Base-by-base conservation (phyloP, 192 early-diverging fungal species). In the Umbelopsis ramanniana region DNA sequence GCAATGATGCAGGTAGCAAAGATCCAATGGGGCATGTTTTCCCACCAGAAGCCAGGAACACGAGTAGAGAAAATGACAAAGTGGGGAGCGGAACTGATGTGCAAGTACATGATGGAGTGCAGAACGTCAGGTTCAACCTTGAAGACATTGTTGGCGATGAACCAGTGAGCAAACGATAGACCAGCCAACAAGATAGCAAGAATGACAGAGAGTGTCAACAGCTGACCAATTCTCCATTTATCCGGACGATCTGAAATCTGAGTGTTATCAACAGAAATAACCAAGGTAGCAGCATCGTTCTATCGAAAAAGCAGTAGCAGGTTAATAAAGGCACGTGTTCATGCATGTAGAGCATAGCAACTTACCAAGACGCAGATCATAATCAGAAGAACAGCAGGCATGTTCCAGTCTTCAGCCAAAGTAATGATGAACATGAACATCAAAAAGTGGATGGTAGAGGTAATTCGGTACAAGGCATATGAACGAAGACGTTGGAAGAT, bases 171-270 rank as follows among this genome's bases (percentile, higher is more conserved):
- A 76, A 94, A 95, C 26, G 93, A 93, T 37, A 95, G 82, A 26
- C 75, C 87, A 19, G 91, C 88, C 72, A 97, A 84, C 24, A 90
- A 82, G 67, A 92, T 68, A 69, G 89, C 95, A 23, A 97, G 83
- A 26, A 97, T 77, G 48, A 89, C 86, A 7, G 93, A 95, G 46
- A 95, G 75, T 4, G 90, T 90, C 66, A 97, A 82, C 26, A 97
- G 83, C 77, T 95, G 95, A 37, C 94, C 95, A 68, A 95, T 91
- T 29, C 95, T 82, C 95, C 95, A 97, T 81, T 97, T 97, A 89
- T 97, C 95, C 10, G 95, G 95, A 35, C 85, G 81, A 9, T 84
- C 79, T 19, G 95, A 97, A 71, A 96, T 94, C 76, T 92, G 85
- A 35, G 95, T 92, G 70, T 96, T 94, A 84, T 97, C 95, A 71